Conservation (phyloP, 1,284 basidiomycete species). For the Ustilago nuda region DNA sequence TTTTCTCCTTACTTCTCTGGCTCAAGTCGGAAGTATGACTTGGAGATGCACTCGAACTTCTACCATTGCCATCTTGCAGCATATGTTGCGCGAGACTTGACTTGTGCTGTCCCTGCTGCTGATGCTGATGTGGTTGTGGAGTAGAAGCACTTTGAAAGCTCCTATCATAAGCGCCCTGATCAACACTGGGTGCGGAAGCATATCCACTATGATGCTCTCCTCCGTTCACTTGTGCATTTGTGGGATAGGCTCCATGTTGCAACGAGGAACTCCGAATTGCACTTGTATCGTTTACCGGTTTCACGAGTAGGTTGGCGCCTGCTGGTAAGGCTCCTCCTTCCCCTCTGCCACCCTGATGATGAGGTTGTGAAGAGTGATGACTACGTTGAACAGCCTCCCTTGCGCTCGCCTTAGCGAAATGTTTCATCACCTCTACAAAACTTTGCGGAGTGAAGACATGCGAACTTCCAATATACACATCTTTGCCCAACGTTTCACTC, state of each 20-base stretch:
- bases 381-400: conserved; percentile 22
- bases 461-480: conserved; percentile 93
- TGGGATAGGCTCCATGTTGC: conserved; percentile 26
- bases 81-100: neutral
- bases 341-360: conserved; percentile 1
- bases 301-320: conserved; percentile 33
- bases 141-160: conserved; percentile 3
- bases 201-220: neutral
- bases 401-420: conserved; percentile 58
- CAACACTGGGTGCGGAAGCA: neutral
- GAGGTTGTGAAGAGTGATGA: conserved; percentile 7
- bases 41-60: conserved; percentile 33
- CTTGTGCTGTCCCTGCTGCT: neutral
- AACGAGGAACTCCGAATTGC: conserved; percentile 38
- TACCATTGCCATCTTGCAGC: neutral
- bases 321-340: conserved; percentile 18
- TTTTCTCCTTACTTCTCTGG: conserved; percentile 47
- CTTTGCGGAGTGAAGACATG: conserved; percentile 84
- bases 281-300: conserved; percentile 51
- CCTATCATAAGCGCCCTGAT: conserved; percentile 33
- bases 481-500: conserved; percentile 80
- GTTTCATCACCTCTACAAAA: conserved; percentile 86
- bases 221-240: neutral
- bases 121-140: too few species aligned
- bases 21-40: conserved; percentile 31